Evolutionary conservation across 176 grass and related monocot species (phyloP).

Genomic region (Phoenix dactylifera): DNA sequence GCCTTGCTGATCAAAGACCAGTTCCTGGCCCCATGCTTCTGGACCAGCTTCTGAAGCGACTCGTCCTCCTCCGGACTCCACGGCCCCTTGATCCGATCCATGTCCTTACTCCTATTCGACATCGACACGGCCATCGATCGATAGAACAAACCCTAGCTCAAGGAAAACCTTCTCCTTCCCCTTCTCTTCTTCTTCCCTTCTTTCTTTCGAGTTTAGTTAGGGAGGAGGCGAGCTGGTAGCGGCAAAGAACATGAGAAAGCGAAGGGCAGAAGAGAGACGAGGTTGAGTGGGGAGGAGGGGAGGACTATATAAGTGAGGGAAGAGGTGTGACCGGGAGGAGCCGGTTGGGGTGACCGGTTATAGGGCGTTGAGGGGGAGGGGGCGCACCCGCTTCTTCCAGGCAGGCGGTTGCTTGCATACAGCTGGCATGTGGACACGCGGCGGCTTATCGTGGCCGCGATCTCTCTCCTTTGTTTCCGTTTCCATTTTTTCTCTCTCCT

Average conservation of each 20-base stretch:
- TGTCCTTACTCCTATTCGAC: too few relatives aligned
- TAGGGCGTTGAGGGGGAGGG: background rate
- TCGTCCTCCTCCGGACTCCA: constrained; percentile 99
- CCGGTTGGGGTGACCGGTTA: constrained; percentile 7
- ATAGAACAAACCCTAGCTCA: background rate
- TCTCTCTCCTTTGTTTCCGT: background rate
- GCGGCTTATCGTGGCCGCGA: background rate
- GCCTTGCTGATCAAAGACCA: constrained; percentile 92
- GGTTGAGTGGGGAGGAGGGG: too few relatives aligned
- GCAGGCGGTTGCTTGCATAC: background rate
- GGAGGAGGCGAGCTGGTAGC: too few relatives aligned
- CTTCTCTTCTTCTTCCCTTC: too few relatives aligned
- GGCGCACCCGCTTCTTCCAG: background rate
- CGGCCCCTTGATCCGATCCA: constrained; percentile 64
- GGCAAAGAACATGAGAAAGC: too few relatives aligned
- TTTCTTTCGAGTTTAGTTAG: too few relatives aligned
- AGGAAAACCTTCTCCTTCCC: too few relatives aligned
- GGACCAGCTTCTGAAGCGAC: constrained; percentile 56
- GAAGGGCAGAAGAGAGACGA: too few relatives aligned
- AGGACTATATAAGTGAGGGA: background rate
- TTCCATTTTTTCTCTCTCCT: background rate
- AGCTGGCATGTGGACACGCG: constrained; percentile 5
- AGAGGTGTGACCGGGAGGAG: background rate
- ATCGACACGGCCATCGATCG: background rate
- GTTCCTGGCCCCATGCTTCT: constrained; percentile 61